Conservation (phyloP, 768 basidiomycete genomes). For the Jaapia argillacea region DNA sequence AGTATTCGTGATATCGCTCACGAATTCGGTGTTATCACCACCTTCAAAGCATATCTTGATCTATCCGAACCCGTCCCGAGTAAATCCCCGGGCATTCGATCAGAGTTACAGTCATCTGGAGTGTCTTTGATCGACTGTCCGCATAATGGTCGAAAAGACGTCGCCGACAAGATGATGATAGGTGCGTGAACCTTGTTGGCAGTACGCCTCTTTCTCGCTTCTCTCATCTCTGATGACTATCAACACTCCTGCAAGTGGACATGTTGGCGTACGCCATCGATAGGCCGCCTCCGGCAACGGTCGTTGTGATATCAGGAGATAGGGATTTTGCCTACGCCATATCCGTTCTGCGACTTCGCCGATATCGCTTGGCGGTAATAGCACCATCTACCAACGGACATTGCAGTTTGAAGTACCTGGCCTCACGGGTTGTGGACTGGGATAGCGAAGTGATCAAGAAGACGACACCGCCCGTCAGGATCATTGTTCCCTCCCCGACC, state of each 20-base stretch:
- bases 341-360: conserved; percentile 6
- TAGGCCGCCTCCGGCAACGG: conserved; percentile 38
- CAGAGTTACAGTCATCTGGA: conserved; percentile 39
- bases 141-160: conserved; percentile 18
- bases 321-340: conserved; percentile 60
- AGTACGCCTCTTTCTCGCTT: background rate
- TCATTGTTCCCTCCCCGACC: too few relatives aligned
- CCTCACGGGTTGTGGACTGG: conserved; percentile 45
- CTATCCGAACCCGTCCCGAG: conserved; percentile 26
- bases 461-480: background rate
- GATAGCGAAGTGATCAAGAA: conserved; percentile 25
- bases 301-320: conserved; percentile 58
- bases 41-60: conserved; percentile 47
- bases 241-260: conserved; percentile 39
- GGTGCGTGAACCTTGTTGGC: conserved; percentile 18
- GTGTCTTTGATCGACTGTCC: conserved; percentile 28
- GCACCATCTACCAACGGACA: conserved; percentile 20
- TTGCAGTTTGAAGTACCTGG: conserved; percentile 42
- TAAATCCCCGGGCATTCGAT: conserved; percentile 24
- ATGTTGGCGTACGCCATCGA: conserved; percentile 62
- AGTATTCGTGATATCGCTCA: conserved; percentile 35
- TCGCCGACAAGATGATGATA: conserved; percentile 42
- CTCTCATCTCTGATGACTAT: conserved; percentile 12
- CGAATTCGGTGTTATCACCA: conserved; percentile 33
- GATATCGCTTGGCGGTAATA: conserved; percentile 14